These are phyloP conservation scores for Alternaria incomplexa DNA, from an alignment of 2,329 filamentous ascomycete species.

Conservation along the genomic window DNA sequence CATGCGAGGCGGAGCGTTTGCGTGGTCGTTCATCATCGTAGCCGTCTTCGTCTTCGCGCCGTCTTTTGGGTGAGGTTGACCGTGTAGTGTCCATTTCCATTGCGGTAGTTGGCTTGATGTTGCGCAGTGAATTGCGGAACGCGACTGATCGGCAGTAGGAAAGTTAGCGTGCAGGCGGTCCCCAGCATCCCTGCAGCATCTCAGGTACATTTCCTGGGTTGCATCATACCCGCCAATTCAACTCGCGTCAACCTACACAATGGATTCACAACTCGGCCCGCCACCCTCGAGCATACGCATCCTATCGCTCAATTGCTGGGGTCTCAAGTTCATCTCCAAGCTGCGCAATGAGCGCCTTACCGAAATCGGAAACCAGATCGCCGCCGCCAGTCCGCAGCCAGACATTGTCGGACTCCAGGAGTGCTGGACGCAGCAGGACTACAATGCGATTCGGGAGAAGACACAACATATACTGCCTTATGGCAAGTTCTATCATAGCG, in stretches of 20 bases:
- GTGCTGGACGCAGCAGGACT: conserved; percentile 89
- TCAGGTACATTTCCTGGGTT: conserved; percentile 17
- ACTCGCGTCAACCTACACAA: conserved; percentile 11
- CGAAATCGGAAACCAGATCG: conserved; percentile 84
- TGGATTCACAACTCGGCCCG: conserved; percentile 23
- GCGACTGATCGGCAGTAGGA: conserved; percentile 14
- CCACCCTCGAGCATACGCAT: conserved; percentile 69
- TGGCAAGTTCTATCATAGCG: conserved; percentile 91
- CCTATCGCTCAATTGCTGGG: conserved; percentile 96
- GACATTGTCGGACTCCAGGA: conserved; percentile 94
- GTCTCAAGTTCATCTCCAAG: conserved; percentile 83
- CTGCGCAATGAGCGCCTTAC: conserved; percentile 77
- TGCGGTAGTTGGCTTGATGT: not conserved
- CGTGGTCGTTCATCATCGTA: conserved; percentile 36
- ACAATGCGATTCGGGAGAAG: conserved; percentile 74
- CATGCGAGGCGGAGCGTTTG: conserved; percentile 42
- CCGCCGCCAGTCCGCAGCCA: conserved; percentile 69
- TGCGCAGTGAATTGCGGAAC: conserved; percentile 10
- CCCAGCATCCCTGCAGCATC: conserved; percentile 17
- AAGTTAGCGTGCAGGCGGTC: conserved; percentile 12
- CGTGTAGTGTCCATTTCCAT: conserved; percentile 24
- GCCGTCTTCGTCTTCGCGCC: conserved; percentile 35
- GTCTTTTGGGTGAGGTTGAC: conserved; percentile 38
- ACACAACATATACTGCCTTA: conserved; percentile 80
- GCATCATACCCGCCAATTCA: conserved; percentile 14